Conservation (phyloP, 345 rosid species). For the Lepidium aucheri region DNA sequence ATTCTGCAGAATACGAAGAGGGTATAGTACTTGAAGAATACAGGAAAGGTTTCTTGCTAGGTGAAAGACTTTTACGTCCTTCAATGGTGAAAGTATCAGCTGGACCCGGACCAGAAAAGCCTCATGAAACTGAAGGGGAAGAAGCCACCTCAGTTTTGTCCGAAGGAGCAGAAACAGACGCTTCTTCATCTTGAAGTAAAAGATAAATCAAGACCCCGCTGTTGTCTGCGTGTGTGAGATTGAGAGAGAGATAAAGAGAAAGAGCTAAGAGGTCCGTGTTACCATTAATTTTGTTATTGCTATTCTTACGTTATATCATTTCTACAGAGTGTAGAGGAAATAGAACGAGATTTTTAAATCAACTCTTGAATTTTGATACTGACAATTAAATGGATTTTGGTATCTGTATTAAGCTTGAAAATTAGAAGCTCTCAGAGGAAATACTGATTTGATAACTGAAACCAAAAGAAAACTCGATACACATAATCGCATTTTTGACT, state of each 20-base stretch:
- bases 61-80: constrained; percentile 80
- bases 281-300: neutral
- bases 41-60: constrained; percentile 79
- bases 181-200: constrained; percentile 32
- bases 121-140: constrained; percentile 36
- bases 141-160: constrained; percentile 11
- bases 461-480: neutral
- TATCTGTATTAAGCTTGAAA: neutral
- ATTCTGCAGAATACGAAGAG: constrained; percentile 70
- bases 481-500: neutral
- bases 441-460: neutral
- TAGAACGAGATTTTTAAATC: neutral
- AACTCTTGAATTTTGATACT: neutral
- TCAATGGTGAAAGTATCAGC: constrained; percentile 98
- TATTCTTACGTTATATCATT: constrained; percentile 3
- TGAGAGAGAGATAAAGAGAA: neutral
- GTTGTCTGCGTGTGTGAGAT: neutral
- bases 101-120: constrained; percentile 83
- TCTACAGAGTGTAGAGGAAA: constrained; percentile 6
- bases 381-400: neutral
- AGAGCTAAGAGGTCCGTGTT: neutral
- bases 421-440: no score
- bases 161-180: constrained; percentile 26
- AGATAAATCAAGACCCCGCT: neutral
- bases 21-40: constrained; percentile 75